Conservation (phyloP, 2,329 filamentous ascomycete genomes). For the Sporothrix schenckii region DNA sequence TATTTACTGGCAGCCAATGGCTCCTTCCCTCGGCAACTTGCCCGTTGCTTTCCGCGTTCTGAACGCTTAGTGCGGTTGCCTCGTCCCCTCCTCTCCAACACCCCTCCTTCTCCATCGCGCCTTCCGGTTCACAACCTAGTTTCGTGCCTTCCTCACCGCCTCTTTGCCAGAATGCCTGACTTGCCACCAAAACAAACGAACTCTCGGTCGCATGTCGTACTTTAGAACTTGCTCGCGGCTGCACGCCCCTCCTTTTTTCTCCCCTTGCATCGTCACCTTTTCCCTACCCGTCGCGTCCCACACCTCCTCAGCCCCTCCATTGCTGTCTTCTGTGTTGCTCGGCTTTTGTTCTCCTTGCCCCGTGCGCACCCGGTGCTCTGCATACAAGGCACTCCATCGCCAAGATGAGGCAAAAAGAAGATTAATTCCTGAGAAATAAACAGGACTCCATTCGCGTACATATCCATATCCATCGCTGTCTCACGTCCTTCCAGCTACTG, state of each 20-base stretch:
- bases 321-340: background rate
- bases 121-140: constrained; percentile 16
- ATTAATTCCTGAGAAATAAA: background rate
- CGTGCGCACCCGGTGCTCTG: background rate
- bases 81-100: background rate
- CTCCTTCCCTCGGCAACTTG: constrained; percentile 3
- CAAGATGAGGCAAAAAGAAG: background rate
- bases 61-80: constrained; percentile 17
- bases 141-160: constrained; percentile 19
- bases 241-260: background rate
- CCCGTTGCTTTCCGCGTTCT: constrained; percentile 12
- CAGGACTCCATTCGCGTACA: background rate
- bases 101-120: constrained; percentile 6
- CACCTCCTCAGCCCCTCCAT: constrained; percentile 8
- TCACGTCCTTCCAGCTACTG: constrained; percentile 14
- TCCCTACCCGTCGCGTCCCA: background rate
- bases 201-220: background rate
- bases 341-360: constrained; percentile 22
- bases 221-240: background rate
- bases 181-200: constrained; percentile 6
- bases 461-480: constrained; percentile 16
- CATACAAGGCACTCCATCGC: constrained; percentile 12
- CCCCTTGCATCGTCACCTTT: constrained; percentile 18
- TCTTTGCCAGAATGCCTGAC: constrained; percentile 5
- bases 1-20: background rate